phyloP scores from a whole-genome alignment of 2,329 filamentous ascomycete genomes.

The Apiospora saccharicola region DNA sequence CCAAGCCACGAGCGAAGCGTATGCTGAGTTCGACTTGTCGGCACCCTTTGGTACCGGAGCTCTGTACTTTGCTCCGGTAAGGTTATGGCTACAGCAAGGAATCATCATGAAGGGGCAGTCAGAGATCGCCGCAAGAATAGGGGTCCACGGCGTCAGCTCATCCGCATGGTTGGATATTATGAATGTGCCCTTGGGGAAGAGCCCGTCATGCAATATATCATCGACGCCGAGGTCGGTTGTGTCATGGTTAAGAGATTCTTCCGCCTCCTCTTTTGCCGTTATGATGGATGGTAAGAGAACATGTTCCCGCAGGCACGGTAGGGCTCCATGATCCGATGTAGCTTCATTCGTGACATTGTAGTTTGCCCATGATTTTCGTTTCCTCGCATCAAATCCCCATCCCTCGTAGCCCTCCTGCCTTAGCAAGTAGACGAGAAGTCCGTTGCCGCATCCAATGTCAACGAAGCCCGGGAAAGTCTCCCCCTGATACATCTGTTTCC shows the following conservation, averaged over 20 bases:
- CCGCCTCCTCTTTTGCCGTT: conserved; percentile 28
- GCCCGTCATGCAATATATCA: conserved; percentile 60
- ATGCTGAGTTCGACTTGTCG: conserved; percentile 69
- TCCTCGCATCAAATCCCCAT: conserved; percentile 91
- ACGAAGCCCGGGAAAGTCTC: conserved; percentile 83
- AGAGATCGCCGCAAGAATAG: conserved; percentile 80
- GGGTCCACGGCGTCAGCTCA: conserved; percentile 95
- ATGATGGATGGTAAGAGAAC: conserved; percentile 59
- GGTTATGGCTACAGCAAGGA: conserved; percentile 91
- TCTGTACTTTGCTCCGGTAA: conserved; percentile 78
- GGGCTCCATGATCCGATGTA: conserved; percentile 37
- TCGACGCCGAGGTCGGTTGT: conserved; percentile 31
- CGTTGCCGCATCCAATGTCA: conserved; percentile 96
- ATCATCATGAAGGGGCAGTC: conserved; percentile 88
- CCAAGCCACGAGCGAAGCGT: conserved; percentile 84
- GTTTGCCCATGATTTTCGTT: conserved; percentile 81
- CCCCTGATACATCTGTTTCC: conserved; percentile 79
- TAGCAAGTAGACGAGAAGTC: conserved; percentile 85
- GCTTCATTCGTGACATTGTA: conserved; percentile 57
- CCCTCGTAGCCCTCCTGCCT: conserved; percentile 81
- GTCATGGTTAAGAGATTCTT: conserved; percentile 29
- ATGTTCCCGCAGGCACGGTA: conserved; percentile 49
- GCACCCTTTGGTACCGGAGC: conserved; percentile 64
- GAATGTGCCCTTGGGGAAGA: conserved; percentile 79
- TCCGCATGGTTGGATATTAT: conserved; percentile 98